Conservation (phyloP, 2,329 filamentous ascomycete species). For the Lachnellula suecica region DNA sequence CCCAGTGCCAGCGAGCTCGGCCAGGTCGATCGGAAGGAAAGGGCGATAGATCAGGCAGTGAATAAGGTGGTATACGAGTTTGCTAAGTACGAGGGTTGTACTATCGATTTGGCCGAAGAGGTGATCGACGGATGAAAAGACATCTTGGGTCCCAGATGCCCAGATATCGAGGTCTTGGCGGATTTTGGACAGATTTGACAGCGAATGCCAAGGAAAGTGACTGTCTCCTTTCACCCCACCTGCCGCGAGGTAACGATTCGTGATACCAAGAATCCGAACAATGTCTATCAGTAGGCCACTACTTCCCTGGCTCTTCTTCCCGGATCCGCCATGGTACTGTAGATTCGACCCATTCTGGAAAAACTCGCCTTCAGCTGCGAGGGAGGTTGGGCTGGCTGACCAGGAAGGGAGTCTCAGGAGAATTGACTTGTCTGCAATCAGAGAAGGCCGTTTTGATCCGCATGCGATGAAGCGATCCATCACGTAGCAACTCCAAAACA, state of each 20-base stretch:
- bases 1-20: slow-evolving; percentile 74
- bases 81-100: slow-evolving; percentile 77
- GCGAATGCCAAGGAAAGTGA: slow-evolving; percentile 86
- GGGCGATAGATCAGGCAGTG: slow-evolving; percentile 86
- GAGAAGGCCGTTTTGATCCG: slow-evolving; percentile 78
- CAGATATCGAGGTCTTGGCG: slow-evolving; percentile 82
- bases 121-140: slow-evolving; percentile 72
- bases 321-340: slow-evolving; percentile 67
- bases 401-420: slow-evolving; percentile 74
- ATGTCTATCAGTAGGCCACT: slow-evolving; percentile 84
- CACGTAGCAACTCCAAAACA: slow-evolving; percentile 88
- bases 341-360: slow-evolving; percentile 79
- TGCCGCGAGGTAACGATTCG: slow-evolving; percentile 79
- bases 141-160: slow-evolving; percentile 77
- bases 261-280: slow-evolving; percentile 76
- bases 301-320: slow-evolving; percentile 72
- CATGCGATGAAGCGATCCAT: slow-evolving; percentile 82
- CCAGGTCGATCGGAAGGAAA: slow-evolving; percentile 80
- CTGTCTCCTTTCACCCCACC: slow-evolving; percentile 87
- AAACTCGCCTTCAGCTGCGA: slow-evolving; percentile 73
- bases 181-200: slow-evolving; percentile 84
- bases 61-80: slow-evolving; percentile 82
- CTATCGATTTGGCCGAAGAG: slow-evolving; percentile 78
- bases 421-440: slow-evolving; percentile 76
- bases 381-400: slow-evolving; percentile 59